Conservation (phyloP, 768 basidiomycete species). For the Russula compacta region DNA sequence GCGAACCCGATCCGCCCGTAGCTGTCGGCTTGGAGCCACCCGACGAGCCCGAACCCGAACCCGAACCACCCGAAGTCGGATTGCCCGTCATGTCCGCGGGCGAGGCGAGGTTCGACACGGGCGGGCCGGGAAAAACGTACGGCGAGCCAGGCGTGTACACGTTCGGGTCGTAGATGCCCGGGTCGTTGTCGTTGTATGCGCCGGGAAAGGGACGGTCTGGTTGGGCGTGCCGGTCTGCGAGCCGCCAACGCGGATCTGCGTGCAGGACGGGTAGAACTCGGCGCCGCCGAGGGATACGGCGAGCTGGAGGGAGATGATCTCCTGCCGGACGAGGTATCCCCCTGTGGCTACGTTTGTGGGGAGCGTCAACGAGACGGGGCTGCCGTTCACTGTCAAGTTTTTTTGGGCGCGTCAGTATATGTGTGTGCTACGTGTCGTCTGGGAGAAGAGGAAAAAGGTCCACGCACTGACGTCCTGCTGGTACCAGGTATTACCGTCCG, state of each 20-base stretch:
- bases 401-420: neutral
- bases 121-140: conserved; percentile 15
- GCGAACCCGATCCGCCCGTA: neutral
- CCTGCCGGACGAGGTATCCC: conserved; percentile 68
- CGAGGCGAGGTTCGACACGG: conserved; percentile 19
- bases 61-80: neutral
- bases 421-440: neutral
- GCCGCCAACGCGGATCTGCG: conserved; percentile 45
- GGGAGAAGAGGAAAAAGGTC: neutral
- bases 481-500: conserved; percentile 24
- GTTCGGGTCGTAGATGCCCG: conserved; percentile 56
- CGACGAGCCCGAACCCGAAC: neutral
- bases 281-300: conserved; percentile 50
- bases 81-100: neutral
- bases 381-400: conserved; percentile 21
- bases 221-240: conserved; percentile 41
- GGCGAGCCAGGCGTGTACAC: conserved; percentile 17
- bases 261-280: conserved; percentile 75
- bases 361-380: conserved; percentile 25
- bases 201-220: conserved; percentile 63
- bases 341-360: conserved; percentile 48
- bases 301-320: conserved; percentile 71
- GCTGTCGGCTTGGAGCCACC: neutral
- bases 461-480: conserved; percentile 26
- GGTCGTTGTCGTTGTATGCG: conserved; percentile 59